phyloP scores from a whole-genome alignment of 2,329 filamentous ascomycete genomes.

The Aureobasidium sp. region DNA sequence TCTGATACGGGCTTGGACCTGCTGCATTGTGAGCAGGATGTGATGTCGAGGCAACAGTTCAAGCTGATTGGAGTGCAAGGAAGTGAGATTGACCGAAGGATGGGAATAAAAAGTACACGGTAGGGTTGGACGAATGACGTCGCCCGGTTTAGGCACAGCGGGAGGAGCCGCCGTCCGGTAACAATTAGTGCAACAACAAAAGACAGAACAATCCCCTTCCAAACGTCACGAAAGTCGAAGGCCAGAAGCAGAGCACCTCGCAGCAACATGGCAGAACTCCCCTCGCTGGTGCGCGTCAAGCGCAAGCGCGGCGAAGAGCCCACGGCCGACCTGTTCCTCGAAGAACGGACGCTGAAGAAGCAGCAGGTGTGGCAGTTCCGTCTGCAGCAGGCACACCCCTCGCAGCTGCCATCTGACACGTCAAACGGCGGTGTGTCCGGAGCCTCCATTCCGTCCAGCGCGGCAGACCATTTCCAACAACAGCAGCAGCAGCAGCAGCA shows the following conservation, averaged over 20 bases:
- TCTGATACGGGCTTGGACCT: neutral
- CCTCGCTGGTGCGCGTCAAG: slow-evolving; percentile 46
- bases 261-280: slow-evolving; percentile 35
- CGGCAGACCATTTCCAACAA: neutral
- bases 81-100: too few relatives aligned
- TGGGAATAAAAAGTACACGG: too few relatives aligned
- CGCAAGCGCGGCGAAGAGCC: slow-evolving; percentile 48
- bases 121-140: neutral
- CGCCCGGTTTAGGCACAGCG: neutral
- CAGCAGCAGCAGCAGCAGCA: neutral
- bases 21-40: neutral
- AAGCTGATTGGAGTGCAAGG: neutral
- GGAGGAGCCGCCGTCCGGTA: neutral
- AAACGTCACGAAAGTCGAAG: neutral
- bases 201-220: neutral
- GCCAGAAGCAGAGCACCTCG: neutral
- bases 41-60: neutral
- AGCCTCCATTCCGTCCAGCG: neutral
- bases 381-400: slow-evolving; percentile 10
- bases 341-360: slow-evolving; percentile 15
- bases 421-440: neutral
- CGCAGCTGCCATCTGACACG: neutral
- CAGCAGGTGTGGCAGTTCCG: slow-evolving; percentile 15
- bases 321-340: slow-evolving; percentile 16
- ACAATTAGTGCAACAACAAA: neutral